A percentile compares a stretch with the other conserved stretches of the same genome.
Evolutionary conservation across 1,139 yeast species (phyloP).

Genomic region (Yamadazyma pseudoaaseri): DNA sequence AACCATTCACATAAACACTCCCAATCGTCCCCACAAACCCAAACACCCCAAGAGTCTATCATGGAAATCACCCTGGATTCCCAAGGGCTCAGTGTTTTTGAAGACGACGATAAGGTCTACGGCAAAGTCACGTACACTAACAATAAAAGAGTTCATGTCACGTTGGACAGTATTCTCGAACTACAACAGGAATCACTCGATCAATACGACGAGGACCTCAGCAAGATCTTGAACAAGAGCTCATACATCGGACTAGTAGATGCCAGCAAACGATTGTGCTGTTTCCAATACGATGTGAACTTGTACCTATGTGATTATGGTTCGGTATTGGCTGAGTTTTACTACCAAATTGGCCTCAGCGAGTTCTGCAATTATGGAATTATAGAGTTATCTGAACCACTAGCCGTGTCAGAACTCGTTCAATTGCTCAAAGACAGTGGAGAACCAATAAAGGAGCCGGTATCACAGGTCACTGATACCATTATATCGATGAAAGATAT

Average conservation of each 20-base stretch:
- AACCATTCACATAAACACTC: no score
- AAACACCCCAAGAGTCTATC: no score
- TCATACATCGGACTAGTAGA: conserved; percentile 86
- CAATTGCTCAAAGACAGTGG: conserved; percentile 19
- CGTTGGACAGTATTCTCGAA: conserved; percentile 56
- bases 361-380: conserved; percentile 85
- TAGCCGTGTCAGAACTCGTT: conserved; percentile 29
- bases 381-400: conserved; percentile 42
- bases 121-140: conserved; percentile 6
- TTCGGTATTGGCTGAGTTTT: conserved; percentile 62
- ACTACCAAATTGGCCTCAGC: conserved; percentile 75
- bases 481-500: conserved; percentile 62
- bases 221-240: conserved; percentile 67
- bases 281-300: conserved; percentile 80
- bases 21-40: no score
- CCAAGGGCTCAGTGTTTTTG: no score
- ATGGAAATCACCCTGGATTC: no score
- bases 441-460: conserved; percentile 1
- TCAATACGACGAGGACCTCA: conserved; percentile 50
- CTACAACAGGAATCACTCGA: conserved; percentile 53
- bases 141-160: conserved; percentile 30
- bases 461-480: conserved; percentile 19
- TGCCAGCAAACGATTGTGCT: conserved; percentile 61
- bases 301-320: conserved; percentile 81
- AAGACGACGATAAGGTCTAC: no score